phyloP scores from a whole-genome alignment of 768 basidiomycete species.

The Scleroderma citrinum region DNA sequence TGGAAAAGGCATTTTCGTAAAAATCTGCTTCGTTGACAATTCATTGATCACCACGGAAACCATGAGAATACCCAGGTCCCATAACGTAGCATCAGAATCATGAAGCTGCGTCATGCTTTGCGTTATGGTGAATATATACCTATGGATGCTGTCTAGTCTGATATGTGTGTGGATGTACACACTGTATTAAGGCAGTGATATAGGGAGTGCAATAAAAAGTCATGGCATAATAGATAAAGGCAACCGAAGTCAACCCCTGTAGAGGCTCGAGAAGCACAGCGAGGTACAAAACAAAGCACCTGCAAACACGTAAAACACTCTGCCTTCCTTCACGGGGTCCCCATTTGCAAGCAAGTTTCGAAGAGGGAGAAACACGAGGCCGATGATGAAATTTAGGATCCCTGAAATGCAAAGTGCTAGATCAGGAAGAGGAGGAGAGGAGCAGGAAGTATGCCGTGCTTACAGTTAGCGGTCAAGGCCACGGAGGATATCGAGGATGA shows the following conservation, averaged over 20 bases:
- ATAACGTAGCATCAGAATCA: no score
- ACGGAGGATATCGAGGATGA: conserved; percentile 78
- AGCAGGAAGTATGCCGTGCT: conserved; percentile 16
- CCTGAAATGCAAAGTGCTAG: conserved; percentile 37
- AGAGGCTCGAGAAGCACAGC: conserved; percentile 19
- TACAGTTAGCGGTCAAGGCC: conserved; percentile 68
- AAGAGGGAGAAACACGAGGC: conserved; percentile 79
- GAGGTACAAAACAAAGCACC: conserved; percentile 37
- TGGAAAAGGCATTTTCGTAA: no score
- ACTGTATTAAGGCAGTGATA: no score
- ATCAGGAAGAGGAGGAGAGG: background rate
- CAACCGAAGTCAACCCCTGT: conserved; percentile 15
- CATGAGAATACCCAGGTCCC: no score
- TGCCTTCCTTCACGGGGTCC: conserved; percentile 61
- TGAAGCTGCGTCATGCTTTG: no score
- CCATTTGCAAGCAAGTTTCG: conserved; percentile 67
- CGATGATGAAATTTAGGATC: conserved; percentile 81
- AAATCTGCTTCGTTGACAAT: no score
- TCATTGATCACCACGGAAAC: no score
- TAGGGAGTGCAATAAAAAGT: no score
- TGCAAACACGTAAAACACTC: conserved; percentile 85
- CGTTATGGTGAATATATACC: no score
- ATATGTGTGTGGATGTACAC: no score
- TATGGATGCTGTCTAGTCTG: no score
- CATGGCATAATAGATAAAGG: no score